These are phyloP conservation scores for Perilla frutescens DNA, from an alignment of 257 asterid genomes.

Conservation along the genomic window DNA sequence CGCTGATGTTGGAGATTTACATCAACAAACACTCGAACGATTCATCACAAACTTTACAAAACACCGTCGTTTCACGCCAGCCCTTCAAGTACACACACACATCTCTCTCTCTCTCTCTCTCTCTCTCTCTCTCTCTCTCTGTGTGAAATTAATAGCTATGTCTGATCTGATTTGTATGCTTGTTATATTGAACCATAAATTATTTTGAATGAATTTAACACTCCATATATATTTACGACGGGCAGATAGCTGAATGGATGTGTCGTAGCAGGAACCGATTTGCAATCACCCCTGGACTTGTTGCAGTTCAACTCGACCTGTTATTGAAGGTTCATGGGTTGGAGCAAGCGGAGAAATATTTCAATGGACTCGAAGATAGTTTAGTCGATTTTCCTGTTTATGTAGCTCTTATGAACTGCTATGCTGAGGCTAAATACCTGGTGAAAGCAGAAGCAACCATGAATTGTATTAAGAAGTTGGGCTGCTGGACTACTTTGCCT, in stretches of 20 bases:
- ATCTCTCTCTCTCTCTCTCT: too few relatives aligned
- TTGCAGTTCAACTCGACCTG: conserved; percentile 29
- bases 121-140: too few relatives aligned
- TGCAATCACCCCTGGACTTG: conserved; percentile 6
- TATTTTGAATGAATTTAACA: background rate
- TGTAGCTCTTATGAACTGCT: conserved; percentile 40
- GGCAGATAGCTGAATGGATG: conserved; percentile 41
- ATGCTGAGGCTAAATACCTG: conserved; percentile 22
- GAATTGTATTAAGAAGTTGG: conserved; percentile 17
- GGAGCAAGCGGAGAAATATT: conserved; percentile 29
- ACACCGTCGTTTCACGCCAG: background rate
- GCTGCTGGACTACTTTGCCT: conserved; percentile 6
- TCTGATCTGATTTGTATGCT: too few relatives aligned
- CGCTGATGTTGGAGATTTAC: background rate
- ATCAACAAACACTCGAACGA: background rate
- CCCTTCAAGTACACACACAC: conserved; percentile 11
- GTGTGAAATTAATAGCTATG: too few relatives aligned
- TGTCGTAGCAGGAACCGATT: conserved; percentile 19
- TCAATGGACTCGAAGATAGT: conserved; percentile 19
- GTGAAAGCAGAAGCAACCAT: conserved; percentile 40
- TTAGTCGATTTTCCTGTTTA: conserved; percentile 20
- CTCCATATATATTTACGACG: too few relatives aligned
- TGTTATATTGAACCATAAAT: too few relatives aligned
- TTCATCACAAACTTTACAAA: background rate
- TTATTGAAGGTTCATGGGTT: conserved; percentile 36